These are phyloP conservation scores for Tuber indicum DNA, from an alignment of 495 filamentous ascomycete genomes.

Conservation along the genomic window DNA sequence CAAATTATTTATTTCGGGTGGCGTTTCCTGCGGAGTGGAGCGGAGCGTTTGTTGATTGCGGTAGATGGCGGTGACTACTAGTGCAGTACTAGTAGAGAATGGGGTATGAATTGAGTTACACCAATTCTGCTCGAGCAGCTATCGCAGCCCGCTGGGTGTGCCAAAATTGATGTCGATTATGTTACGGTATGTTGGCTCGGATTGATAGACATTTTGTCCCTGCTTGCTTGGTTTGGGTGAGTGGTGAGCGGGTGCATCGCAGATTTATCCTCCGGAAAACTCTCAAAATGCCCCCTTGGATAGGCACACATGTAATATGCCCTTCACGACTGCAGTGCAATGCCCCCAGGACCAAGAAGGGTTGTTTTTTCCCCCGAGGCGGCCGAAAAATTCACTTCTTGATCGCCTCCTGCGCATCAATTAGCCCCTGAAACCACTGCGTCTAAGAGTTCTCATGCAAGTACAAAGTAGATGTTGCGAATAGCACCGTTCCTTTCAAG, in stretches of 20 bases:
- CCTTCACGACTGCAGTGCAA: background rate
- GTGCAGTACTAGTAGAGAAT: background rate
- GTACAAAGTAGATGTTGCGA: background rate
- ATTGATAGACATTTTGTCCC: background rate
- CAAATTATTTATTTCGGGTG: slow-evolving; percentile 1
- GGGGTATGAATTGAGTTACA: background rate
- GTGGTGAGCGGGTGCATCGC: background rate
- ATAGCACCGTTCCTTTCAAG: background rate
- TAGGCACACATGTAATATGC: background rate
- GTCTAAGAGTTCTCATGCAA: background rate
- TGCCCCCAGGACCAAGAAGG: background rate
- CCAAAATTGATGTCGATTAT: background rate
- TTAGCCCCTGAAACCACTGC: background rate
- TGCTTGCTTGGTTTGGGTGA: background rate
- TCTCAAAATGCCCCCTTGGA: background rate
- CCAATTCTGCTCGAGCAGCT: background rate
- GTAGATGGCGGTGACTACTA: background rate
- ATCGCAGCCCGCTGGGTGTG: background rate
- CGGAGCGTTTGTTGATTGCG: background rate
- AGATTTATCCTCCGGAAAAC: background rate
- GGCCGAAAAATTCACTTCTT: too few species aligned
- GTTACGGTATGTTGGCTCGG: background rate
- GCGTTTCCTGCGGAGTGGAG: background rate
- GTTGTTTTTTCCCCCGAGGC: background rate
- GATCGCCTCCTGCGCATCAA: background rate